A percentile compares a stretch with the other conserved stretches of the same genome.
Evolutionary conservation across 2,329 filamentous ascomycete species (phyloP).

Genomic region (Lasiodiplodia hormozganensis): DNA sequence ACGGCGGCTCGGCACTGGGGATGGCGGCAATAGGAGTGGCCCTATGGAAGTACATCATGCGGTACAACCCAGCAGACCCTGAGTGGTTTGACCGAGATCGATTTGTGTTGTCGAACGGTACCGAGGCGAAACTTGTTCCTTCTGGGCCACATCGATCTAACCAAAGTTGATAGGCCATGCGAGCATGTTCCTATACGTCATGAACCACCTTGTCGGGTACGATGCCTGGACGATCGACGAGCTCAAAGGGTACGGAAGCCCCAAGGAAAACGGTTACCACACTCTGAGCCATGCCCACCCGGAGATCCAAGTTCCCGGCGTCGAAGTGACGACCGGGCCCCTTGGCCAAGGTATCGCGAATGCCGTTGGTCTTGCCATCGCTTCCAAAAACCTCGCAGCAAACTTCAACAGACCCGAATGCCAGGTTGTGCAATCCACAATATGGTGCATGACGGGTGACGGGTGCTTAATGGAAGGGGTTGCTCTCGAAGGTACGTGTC

Average conservation of each 20-base stretch:
- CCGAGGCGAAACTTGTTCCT: neutral
- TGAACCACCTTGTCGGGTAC: conserved; percentile 16
- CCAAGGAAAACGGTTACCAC: conserved; percentile 34
- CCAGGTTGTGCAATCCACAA: neutral
- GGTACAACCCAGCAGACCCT: neutral
- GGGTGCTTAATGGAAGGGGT: neutral
- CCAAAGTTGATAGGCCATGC: neutral
- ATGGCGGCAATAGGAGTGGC: neutral
- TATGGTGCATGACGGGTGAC: neutral
- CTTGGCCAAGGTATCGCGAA: conserved; percentile 66
- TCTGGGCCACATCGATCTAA: neutral
- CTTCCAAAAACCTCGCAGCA: conserved; percentile 62
- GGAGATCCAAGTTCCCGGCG: conserved; percentile 63
- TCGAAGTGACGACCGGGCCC: conserved; percentile 67
- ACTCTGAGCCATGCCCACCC: conserved; percentile 59
- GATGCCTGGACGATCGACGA: conserved; percentile 14
- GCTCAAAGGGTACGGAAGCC: conserved; percentile 16
- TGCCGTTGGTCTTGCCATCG: conserved; percentile 66
- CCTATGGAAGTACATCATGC: neutral
- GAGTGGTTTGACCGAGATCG: conserved; percentile 1
- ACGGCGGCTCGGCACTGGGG: neutral
- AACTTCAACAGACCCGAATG: conserved; percentile 53
- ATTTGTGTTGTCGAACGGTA: neutral
- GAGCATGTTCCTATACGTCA: conserved; percentile 7
- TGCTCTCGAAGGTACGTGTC: neutral